Evolutionary conservation across 257 asterid species (phyloP), one percentile per base, ranked within the genome.

Genomic region (Fraxinus excelsior): DNA sequence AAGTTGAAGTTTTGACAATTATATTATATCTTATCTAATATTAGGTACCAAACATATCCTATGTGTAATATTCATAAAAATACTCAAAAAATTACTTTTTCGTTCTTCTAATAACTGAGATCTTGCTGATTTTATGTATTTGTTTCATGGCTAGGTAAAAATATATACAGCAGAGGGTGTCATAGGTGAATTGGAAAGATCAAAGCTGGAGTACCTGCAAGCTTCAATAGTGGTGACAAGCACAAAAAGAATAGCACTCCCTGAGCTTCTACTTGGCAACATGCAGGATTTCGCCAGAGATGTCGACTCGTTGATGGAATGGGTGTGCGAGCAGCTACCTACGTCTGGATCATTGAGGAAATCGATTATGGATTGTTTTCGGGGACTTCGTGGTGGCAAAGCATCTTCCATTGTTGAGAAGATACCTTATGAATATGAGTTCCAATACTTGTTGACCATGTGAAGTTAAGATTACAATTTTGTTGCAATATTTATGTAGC

Each of bases 121-220:
- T 25, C 26, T 53, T 19, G 23, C 25, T 19, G 64, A 53, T 53
- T 53, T 1, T 53, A 2, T n/a, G 21, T 62, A 6, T 60, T 2
- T 25, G 5, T 51, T 14, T 21, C 40, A 31, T 16, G 23, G 40
- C 42, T 67, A 94, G 98, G 97, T 92, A 71, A 94, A 86, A 80
- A 88, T 92, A 83, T 94, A 94, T 28, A 90, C 93, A 68, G 91
- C 92, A 0, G 99, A 95, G 0, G 96, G 96, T 4, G 95, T 95
- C 78, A 76, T 76, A 78, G 75, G 81, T 0, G 97, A 92, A 76
- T 76, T 95, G 58, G 96, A 95, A 71, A 91, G 84, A 76, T 89
- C 98, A 2, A 92, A 90, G 76, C 77, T 87, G 18, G 98, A 94
- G 71, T 94, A 92, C 72, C 84, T 92, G 7, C 93, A 92, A 79